These are phyloP conservation scores for Diplosphaera chodatii DNA, from an alignment of 139 green algal genomes.

Conservation along the genomic window DNA sequence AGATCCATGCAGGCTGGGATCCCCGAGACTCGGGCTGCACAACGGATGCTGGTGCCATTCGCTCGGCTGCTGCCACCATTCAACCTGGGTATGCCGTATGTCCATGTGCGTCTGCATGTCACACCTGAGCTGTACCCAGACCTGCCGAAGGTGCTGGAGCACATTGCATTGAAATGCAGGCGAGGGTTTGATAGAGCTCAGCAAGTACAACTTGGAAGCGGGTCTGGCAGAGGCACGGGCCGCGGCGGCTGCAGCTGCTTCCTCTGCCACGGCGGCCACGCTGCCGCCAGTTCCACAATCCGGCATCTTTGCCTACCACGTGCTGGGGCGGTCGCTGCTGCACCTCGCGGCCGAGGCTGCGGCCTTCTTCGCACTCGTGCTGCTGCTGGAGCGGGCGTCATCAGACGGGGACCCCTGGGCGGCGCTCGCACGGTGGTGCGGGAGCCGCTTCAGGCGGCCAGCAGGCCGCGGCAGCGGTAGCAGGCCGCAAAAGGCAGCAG, in stretches of 20 bases:
- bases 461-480: too few species aligned
- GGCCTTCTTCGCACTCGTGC: conserved; percentile 10
- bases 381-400: conserved; percentile 4
- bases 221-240: conserved; percentile 1
- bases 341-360: conserved; percentile 7
- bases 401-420: background rate
- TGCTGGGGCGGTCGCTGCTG: conserved; percentile 18
- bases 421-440: too few species aligned
- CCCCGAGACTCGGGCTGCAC: conserved; percentile 21
- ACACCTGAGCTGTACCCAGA: too few species aligned
- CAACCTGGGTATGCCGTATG: conserved; percentile 21
- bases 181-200: conserved; percentile 35
- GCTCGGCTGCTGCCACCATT: conserved; percentile 39
- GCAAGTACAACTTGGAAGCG: conserved; percentile 13
- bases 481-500: too few species aligned
- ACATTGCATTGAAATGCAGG: too few species aligned
- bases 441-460: too few species aligned
- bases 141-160: too few species aligned
- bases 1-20: conserved; percentile 20
- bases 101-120: too few species aligned
- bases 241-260: background rate
- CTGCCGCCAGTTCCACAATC: background rate
- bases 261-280: background rate
- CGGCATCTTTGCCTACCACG: conserved; percentile 10
- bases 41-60: conserved; percentile 35